Evolutionary conservation across 768 basidiomycete genomes (phyloP), one percentile per base, ranked within the genome.

Genomic region (Sarcodon aspratus): DNA sequence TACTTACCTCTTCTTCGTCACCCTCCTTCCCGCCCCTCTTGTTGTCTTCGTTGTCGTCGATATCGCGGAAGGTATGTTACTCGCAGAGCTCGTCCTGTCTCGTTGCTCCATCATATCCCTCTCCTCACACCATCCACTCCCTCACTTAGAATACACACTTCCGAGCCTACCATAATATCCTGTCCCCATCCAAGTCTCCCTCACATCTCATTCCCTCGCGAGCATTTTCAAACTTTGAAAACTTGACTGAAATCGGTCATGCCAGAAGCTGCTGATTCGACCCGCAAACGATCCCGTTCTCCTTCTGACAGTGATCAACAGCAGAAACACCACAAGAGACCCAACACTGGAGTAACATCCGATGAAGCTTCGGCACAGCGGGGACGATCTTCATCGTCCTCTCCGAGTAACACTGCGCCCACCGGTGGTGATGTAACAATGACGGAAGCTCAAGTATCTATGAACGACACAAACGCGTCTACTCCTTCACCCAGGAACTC

Each of bases 211-310:
- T 48, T 43, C 53, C 46, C 50, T 43, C 42, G 17, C 54, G 54
- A 53, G 53, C 51, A 54, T 58, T 56, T 57, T 57, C 50, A 60
- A 61, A 66, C 65, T 56, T 46, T 58, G 63, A 68, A 46, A 65
- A 52, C 54, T 73, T 80, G 62, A 76, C 40, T 42, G 40, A 54
- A 48, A 74, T 75, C 74, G 74, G 78, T 74, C 66, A 87, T 86
- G 85, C 80, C 82, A 86, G 85, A 87, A 75, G 76, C 40, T 42
- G 40, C 78, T 73, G 85, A 88, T 72, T 73, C 75, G 57, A 85
- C 73, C 65, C 83, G 86, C 69, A 90, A 90, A 69, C 78, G 87
- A 61, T 90, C 87, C 57, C 87, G 87, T 62, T 90, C 87, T 47
- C 81, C 85, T 51, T 52, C 60, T 61, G 84, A 86, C 69, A 76